Percentiles rank a stretch among this genome's conserved stretches.
phyloP scores from a whole-genome alignment of 192 early-diverging fungal genomes.

The Lobosporangium transversale region DNA sequence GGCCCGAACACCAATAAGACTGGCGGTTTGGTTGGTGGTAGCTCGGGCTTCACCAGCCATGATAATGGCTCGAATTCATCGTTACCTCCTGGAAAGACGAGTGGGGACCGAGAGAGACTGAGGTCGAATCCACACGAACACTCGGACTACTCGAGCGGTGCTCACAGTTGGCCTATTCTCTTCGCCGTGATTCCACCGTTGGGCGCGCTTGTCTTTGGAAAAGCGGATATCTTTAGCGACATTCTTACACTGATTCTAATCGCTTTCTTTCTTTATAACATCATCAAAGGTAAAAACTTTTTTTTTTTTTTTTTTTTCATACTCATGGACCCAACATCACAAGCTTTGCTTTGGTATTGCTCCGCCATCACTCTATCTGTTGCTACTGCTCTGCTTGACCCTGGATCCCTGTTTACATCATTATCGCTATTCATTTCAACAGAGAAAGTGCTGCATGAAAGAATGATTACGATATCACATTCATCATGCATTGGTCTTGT shows the following conservation, averaged over 20 bases:
- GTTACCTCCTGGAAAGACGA: slow-evolving; percentile 3
- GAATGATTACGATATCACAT: too few species aligned
- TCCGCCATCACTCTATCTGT: too few species aligned
- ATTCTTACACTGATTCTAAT: slow-evolving; percentile 65
- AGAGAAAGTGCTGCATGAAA: too few species aligned
- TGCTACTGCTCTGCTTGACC: too few species aligned
- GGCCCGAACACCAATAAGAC: neutral
- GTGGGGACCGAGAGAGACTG: neutral
- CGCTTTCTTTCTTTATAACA: slow-evolving; percentile 67
- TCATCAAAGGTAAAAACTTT: slow-evolving; percentile 64
- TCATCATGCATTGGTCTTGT: too few species aligned
- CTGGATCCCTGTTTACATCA: too few species aligned
- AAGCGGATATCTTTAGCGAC: slow-evolving; percentile 68
- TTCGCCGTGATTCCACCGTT: slow-evolving; percentile 66
- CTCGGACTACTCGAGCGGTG: slow-evolving; percentile 46
- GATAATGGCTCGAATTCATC: slow-evolving; percentile 21
- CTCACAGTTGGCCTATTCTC: slow-evolving; percentile 68
- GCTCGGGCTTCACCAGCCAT: slow-evolving; percentile 2
- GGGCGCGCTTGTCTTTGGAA: slow-evolving; percentile 66
- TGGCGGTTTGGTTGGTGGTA: neutral
- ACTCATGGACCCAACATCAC: too few species aligned
- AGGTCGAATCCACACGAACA: slow-evolving; percentile 43
- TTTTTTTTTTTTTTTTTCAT: slow-evolving; percentile 1
- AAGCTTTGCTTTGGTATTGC: neutral
- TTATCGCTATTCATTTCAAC: too few species aligned